Base-by-base conservation (phyloP, 2,329 filamentous ascomycete species). In the Fonsecaea multimorphosa region DNA sequence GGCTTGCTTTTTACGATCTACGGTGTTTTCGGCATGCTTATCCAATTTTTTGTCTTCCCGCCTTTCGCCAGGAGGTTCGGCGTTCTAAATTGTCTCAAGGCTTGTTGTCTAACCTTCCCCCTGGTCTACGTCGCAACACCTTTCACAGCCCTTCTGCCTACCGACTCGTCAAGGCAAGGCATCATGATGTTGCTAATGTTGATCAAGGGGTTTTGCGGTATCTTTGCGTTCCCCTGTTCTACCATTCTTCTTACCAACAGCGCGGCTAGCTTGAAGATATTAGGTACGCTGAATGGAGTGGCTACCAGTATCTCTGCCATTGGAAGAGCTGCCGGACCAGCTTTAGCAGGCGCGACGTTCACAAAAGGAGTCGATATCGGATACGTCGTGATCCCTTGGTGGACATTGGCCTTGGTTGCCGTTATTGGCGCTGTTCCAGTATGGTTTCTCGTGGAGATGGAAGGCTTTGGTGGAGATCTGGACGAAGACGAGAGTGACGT, bases 191-290 rank as follows among this genome's bases (percentile, higher is more conserved):
- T 78, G 0, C 79, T 96, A 40, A 88, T 97, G 82, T 78, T 91
- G 49, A 71, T 89, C 73, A 96, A 96, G 76, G 89, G 90, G 9
- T 84, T 91, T 61, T 86, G 85, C 44, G 87, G 89, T 65, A 95
- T 96, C 69, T 89, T 97, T 73, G 90, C 90, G 0, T 97, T 97
- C 76, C 94, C 95, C 0, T 95, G 91, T 73, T 89, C 86, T 29
- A 96, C 92, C 5, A 97, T 98, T 72, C 83, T 98, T 55, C 85
- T 98, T 40, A 97, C 93, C 31, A 97, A 97, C 78, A 92, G 89
- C 9, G 92, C 92, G 3, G 79, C 84, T 0, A 93, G 89, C 61
- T 80, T 97, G 16, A 82, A 85, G 51, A 86, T 96, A 9, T 84
- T 98, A 4, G 93, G 93, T 1, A 97, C 93, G 0, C 80, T 98